Evolutionary conservation across 257 asterid species (phyloP), one percentile per base, ranked within the genome.

Genomic region (Salvia splendens): DNA sequence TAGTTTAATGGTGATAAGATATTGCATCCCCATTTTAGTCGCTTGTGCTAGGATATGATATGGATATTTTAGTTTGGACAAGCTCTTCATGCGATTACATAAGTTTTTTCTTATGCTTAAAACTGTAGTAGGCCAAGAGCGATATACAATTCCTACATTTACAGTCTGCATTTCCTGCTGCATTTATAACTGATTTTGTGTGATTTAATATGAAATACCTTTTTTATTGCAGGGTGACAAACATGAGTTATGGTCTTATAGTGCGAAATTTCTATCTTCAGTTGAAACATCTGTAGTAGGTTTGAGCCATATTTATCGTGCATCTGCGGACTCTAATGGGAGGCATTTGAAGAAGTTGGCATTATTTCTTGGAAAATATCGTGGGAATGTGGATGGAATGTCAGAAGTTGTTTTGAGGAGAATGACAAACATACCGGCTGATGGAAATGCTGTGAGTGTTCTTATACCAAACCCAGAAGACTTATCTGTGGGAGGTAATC

Each of bases 201-300:
- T 45, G 41, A 32, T 51, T 61, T 69, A 57, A 47, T 47, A 54
- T 68, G 7, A 57, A 43, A 16, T 33, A 17, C 48, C 7, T 12
- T 56, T 77, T 53, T 41, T 55, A 53, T 48, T 62, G 72, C 77
- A 91, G 96, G 85, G 84, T 64, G 70, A 75, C 16, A 62, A 51
- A 35, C 66, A 64, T 51, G 54, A 72, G 74, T 76, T 61, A 61
- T 74, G 67, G 79, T 55, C 85, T 54, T 53, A 59, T 69, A 76
- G 68, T 80, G 73, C 73, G 43, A 83, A 85, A 58, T 72, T 78
- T 60, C 79, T 91, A 15, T 88, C 93, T 64, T 85, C 88, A 52
- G 84, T 91, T 64, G 88, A 83, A 82, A 84, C 87, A 75, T 85
- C 88, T 41, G 91, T 88, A 57, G 96, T 83, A 75, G 97, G 97